Conservation (phyloP, 345 rosid species). For the Barbarea vulgaris region DNA sequence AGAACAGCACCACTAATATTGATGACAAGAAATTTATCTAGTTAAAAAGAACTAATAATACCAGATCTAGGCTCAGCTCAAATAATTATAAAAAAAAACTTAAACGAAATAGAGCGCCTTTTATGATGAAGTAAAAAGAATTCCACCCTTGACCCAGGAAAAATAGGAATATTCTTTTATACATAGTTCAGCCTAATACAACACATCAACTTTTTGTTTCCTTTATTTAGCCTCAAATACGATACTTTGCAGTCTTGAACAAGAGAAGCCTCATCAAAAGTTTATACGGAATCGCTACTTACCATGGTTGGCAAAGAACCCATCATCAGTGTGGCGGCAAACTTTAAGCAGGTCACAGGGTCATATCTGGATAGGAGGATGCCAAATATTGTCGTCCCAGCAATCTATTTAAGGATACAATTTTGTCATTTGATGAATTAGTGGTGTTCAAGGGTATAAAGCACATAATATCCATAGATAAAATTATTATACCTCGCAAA, state of each 20-base stretch:
- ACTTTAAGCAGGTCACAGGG: conserved; percentile 84
- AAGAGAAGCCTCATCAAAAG: conserved; percentile 8
- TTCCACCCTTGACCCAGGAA: background rate
- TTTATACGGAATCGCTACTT: conserved; percentile 39
- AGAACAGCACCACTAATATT: conserved; percentile 5
- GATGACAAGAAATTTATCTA: background rate
- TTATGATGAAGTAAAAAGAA: background rate
- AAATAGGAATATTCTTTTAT: background rate
- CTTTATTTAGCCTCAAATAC: background rate
- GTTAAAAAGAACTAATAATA: background rate
- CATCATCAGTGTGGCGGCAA: conserved; percentile 71
- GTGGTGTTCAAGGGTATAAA: background rate
- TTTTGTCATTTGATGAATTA: conserved; percentile 7
- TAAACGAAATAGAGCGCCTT: background rate
- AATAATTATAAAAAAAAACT: background rate
- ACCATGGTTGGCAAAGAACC: conserved; percentile 81
- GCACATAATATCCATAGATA: background rate
- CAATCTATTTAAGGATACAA: conserved; percentile 54
- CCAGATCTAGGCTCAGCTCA: background rate
- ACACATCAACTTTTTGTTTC: conserved; percentile 3
- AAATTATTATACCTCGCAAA: conserved; percentile 67
- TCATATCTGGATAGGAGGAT: conserved; percentile 76
- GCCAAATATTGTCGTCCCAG: conserved; percentile 85
- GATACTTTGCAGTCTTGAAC: background rate
- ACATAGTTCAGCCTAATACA: background rate